phyloP scores from a whole-genome alignment of 352 stramenopile species.

The Pythium oligandrum region DNA sequence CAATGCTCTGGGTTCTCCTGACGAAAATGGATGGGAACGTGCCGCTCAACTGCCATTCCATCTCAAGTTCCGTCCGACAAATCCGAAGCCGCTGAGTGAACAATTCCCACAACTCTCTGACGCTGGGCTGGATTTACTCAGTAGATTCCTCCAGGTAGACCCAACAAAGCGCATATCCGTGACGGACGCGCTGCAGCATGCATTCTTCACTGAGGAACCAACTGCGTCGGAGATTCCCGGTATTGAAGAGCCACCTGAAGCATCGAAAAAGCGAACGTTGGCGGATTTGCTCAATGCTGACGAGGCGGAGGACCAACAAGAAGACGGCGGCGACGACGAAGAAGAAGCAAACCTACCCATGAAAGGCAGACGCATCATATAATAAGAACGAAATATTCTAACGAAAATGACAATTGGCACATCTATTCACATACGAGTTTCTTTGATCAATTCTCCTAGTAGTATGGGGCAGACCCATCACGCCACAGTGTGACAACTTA shows the following conservation, averaged over 20 bases:
- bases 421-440: too few species aligned
- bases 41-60: conserved; percentile 61
- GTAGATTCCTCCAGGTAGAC: conserved; percentile 45
- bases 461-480: too few species aligned
- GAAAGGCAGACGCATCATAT: conserved; percentile 15
- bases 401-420: too few species aligned
- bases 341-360: conserved; percentile 4
- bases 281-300: conserved; percentile 8
- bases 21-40: conserved; percentile 53
- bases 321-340: background rate
- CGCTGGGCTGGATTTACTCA: conserved; percentile 46
- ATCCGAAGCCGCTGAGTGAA: conserved; percentile 40
- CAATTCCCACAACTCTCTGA: conserved; percentile 59
- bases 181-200: conserved; percentile 43
- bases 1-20: conserved; percentile 46
- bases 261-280: conserved; percentile 15
- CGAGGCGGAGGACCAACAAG: conserved; percentile 3
- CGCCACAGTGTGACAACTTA: too few species aligned
- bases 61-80: conserved; percentile 68
- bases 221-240: background rate
- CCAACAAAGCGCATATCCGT: conserved; percentile 58
- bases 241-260: conserved; percentile 9
- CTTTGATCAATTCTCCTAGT: too few species aligned
- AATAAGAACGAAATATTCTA: background rate
- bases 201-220: conserved; percentile 59